Conservation (phyloP, 2,329 filamentous ascomycete species). For the Neofusicoccum sp. region DNA sequence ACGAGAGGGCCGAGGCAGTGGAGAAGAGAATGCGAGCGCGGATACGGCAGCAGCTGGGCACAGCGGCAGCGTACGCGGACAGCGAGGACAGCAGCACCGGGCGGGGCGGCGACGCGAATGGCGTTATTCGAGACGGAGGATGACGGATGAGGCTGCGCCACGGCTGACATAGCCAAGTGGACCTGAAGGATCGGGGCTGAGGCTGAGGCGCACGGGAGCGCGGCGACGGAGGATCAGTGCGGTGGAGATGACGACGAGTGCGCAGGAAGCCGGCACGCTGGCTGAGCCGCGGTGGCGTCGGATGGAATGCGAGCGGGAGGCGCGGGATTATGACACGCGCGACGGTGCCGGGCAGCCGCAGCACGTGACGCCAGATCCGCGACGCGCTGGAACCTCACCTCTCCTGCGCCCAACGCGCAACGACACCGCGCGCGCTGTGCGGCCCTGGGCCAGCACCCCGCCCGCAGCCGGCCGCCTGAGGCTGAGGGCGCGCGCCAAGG, state of each 20-base stretch:
- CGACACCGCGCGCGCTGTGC: conserved; percentile 7
- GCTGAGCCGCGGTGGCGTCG: neutral
- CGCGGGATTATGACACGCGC: conserved; percentile 3
- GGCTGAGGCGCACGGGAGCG: neutral
- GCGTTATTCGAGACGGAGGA: conserved; percentile 16
- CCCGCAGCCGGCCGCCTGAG: neutral
- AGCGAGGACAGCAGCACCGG: conserved; percentile 15
- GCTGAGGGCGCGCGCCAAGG: neutral
- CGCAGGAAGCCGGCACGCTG: neutral
- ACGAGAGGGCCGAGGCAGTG: neutral
- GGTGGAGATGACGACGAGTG: neutral
- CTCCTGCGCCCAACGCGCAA: neutral
- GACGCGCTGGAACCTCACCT: conserved; percentile 10
- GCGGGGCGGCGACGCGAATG: conserved; percentile 7
- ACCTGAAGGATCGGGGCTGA: neutral
- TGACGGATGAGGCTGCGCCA: conserved; percentile 19
- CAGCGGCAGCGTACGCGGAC: neutral
- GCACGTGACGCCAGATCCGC: neutral
- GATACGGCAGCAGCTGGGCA: neutral
- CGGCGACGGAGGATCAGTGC: neutral
- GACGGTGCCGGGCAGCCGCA: conserved; percentile 9
- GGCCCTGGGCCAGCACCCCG: neutral
- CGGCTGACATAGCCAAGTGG: conserved; percentile 16
- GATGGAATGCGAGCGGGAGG: neutral
- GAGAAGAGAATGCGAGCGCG: neutral